Evolutionary conservation across 2,329 filamentous ascomycete genomes (phyloP), one percentile per base, ranked within the genome.

Genomic region (Moelleriella libera): DNA sequence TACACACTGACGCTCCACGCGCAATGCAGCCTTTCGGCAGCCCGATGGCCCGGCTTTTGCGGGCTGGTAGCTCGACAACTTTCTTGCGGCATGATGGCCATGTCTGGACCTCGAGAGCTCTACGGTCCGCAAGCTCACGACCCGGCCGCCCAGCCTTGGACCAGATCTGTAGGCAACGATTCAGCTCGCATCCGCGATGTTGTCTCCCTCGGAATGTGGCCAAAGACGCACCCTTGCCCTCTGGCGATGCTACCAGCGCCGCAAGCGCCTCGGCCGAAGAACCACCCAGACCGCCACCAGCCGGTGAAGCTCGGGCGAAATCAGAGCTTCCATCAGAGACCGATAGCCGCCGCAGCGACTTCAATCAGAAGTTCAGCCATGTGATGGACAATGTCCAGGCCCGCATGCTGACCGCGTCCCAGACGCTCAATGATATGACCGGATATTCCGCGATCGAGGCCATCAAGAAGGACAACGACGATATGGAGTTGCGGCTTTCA

Each of bases 371-470:
- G 39, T 63, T 66, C 47, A 63, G 59, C 49, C 46, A 50, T 40
- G 69, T 94, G 61, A 94, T 97, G 86, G 92, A 98, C 68, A 82
- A 86, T 53, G 63, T 96, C 21, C 88, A 97, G 60, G 78, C 83
- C 32, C 88, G 90, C 56, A 75, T 94, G 43, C 84, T 95, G 53
- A 76, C 83, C 46, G 89, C 89, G 4, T 87, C 87, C 2, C 86
- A 92, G 61, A 84, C 85, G 50, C 78, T 98, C 65, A 98, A 96
- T 65, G 87, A 89, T 58, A 78, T 96, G 47, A 98, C 92, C 2
- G 92, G 92, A 54, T 98, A 97, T 70, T 85, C 85, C 1, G 81
- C 84, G 42, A 97, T 98, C 63, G 89, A 96, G 63, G 71, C 78
- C 29, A 77, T 98, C 55, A 94, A 95, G 62, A 68, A 70, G 8